Base-by-base conservation (phyloP, 202 grass and related monocot genomes). In the Elaeis oleifera region DNA sequence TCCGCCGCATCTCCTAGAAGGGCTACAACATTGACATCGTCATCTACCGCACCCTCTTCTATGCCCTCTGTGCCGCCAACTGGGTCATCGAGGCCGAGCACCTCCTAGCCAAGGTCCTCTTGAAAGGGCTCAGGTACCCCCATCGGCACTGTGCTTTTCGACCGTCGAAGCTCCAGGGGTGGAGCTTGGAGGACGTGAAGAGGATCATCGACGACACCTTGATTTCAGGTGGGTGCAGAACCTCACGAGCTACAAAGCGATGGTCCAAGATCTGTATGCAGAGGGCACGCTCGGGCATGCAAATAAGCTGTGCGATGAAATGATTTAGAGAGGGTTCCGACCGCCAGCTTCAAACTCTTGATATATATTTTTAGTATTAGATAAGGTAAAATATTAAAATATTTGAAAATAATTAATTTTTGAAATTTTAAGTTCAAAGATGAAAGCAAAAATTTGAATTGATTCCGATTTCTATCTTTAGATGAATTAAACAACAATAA, bases 61-160 rank as follows among this genome's bases (percentile, higher is more conserved):
- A 88, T 0, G 84, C 76, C 2, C 76, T 91, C 67, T 88, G 87
- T 24, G 70, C 21, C 0, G 63, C 70, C 50, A 81, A 82, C 29
- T 63, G 51, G 23, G 68, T 71, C 4, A 64, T 74, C 5, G 84
- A 84, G 59, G 84, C 81, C 18, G 84, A 91, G 66, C 14, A 74
- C 48, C 82, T 91, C n/a, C 78, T 91, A 44, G 78, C 76, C 67
- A 90, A 76, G 71, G 82, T 91, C 51, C 72, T 97, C 31, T 78
- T 74, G 79, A 97, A 97, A 53, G 79, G 87, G 20, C 60, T 87
- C 48, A 67, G 84, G 13, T 79, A 79, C 1, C 65, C 76, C 50
- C 73, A 69, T 5, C 69, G 75, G 20, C 74, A 84, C 17, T 69
- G 74, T 4, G 78, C 85, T 49, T 87, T 97, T 58, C 63, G 71